Conservation (phyloP, 768 basidiomycete species). For the Leccinum rimulosum region DNA sequence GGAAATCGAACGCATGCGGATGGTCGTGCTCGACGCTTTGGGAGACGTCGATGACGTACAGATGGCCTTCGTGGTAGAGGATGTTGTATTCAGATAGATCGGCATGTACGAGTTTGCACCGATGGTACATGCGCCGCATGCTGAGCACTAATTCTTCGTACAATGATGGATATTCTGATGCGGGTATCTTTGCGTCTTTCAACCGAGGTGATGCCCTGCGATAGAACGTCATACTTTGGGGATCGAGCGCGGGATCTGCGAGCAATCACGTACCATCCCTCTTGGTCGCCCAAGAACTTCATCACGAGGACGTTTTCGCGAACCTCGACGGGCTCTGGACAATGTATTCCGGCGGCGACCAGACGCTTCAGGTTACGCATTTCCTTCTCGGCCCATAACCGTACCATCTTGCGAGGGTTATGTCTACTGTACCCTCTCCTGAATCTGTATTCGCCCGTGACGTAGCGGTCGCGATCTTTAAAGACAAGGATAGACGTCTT, state of each 20-base stretch:
- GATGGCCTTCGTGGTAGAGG: conserved; percentile 75
- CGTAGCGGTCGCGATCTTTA: conserved; percentile 96
- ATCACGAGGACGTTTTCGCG: conserved; percentile 97
- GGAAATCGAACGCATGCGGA: conserved; percentile 93
- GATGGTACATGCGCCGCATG: conserved; percentile 82
- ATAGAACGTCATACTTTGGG: not conserved
- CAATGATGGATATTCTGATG: conserved; percentile 50
- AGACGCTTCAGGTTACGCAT: conserved; percentile 93
- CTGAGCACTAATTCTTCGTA: conserved; percentile 80
- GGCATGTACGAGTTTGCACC: conserved; percentile 93
- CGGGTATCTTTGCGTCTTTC: conserved; percentile 76
- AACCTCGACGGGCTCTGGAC: conserved; percentile 89
- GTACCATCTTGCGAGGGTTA: conserved; percentile 98
- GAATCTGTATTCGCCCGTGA: conserved; percentile 95
- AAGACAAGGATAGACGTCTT: conserved; percentile 98
- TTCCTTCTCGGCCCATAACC: conserved; percentile 99
- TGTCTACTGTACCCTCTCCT: conserved; percentile 81
- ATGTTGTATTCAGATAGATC: conserved; percentile 99
- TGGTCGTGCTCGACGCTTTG: conserved; percentile 99
- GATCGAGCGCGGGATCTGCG: not conserved
- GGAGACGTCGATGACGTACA: conserved; percentile 96
- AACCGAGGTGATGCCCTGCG: conserved; percentile 87
- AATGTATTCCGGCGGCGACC: conserved; percentile 75
- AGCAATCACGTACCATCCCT: conserved; percentile 66
- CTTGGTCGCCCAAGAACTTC: conserved; percentile 80